These are phyloP conservation scores for Eimeria brunetti DNA, from an alignment of 169 alveolate species.

Conservation along the genomic window DNA sequence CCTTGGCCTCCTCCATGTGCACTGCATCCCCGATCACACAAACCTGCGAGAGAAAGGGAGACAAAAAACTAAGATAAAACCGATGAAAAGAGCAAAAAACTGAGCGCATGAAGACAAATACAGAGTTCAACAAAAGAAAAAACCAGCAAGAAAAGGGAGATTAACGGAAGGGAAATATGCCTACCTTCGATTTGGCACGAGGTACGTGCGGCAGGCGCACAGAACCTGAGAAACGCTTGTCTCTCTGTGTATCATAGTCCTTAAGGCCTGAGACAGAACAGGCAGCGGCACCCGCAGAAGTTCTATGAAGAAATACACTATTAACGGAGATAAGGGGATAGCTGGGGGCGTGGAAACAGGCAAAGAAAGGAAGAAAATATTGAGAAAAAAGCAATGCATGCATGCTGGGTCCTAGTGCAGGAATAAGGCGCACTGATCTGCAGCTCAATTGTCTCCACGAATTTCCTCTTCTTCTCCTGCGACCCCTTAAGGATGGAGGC, in stretches of 20 bases:
- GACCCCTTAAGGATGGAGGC: slow-evolving; percentile 96
- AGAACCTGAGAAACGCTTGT: slow-evolving; percentile 99
- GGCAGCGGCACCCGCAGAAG: background rate
- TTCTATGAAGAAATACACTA: background rate
- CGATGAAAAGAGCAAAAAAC: too few relatives aligned
- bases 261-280: slow-evolving; percentile 88
- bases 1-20: slow-evolving; percentile 99
- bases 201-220: slow-evolving; percentile 98
- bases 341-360: background rate
- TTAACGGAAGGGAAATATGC: slow-evolving; percentile 88
- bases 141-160: background rate
- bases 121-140: background rate
- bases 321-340: background rate
- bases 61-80: background rate
- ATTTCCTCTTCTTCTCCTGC: slow-evolving; percentile 96
- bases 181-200: slow-evolving; percentile 95
- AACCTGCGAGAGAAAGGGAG: slow-evolving; percentile 89
- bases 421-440: slow-evolving; percentile 91
- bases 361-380: background rate
- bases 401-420: background rate
- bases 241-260: slow-evolving; percentile 99
- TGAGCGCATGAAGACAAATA: background rate
- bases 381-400: too few relatives aligned
- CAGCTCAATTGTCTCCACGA: slow-evolving; percentile 99
- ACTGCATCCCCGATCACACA: slow-evolving; percentile 99